These are phyloP conservation scores for Ascoidea asiatica DNA, from an alignment of 805 yeast species.

Conservation along the genomic window DNA sequence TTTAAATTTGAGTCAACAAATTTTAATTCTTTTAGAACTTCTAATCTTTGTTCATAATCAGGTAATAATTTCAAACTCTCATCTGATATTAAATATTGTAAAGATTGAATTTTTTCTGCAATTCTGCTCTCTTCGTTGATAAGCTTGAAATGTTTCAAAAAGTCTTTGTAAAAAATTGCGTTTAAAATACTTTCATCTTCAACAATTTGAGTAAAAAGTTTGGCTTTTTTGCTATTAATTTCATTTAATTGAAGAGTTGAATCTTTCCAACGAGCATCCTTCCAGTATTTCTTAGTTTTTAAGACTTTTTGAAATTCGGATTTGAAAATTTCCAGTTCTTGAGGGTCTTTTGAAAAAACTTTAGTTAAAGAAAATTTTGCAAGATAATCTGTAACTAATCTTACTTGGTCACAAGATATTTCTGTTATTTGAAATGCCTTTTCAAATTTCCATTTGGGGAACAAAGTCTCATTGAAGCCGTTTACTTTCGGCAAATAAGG, in stretches of 20 bases:
- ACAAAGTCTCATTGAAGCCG: conserved; percentile 13
- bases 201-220: conserved; percentile 19
- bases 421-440: conserved; percentile 14
- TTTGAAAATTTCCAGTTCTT: conserved; percentile 23
- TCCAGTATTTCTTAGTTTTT: conserved; percentile 26
- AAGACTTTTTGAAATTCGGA: conserved; percentile 22
- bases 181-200: conserved; percentile 9
- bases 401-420: conserved; percentile 4
- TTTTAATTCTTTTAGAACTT: conserved; percentile 63
- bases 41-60: conserved; percentile 81
- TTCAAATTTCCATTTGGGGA: conserved; percentile 8
- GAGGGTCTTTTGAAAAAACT: conserved; percentile 16
- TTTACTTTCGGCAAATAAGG: conserved; percentile 20
- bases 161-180: conserved; percentile 26
- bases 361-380: background rate
- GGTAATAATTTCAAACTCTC: conserved; percentile 85
- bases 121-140: conserved; percentile 32
- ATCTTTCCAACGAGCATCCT: conserved; percentile 27
- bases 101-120: conserved; percentile 34
- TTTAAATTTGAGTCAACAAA: conserved; percentile 69
- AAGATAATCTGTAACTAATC: background rate
- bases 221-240: conserved; percentile 23
- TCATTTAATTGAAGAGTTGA: conserved; percentile 23
- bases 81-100: conserved; percentile 59
- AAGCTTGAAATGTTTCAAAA: conserved; percentile 29